A percentile compares a stretch with the other conserved stretches of the same genome.
phyloP scores from a whole-genome alignment of 2,329 filamentous ascomycete species.

The Penicillium sp. region DNA sequence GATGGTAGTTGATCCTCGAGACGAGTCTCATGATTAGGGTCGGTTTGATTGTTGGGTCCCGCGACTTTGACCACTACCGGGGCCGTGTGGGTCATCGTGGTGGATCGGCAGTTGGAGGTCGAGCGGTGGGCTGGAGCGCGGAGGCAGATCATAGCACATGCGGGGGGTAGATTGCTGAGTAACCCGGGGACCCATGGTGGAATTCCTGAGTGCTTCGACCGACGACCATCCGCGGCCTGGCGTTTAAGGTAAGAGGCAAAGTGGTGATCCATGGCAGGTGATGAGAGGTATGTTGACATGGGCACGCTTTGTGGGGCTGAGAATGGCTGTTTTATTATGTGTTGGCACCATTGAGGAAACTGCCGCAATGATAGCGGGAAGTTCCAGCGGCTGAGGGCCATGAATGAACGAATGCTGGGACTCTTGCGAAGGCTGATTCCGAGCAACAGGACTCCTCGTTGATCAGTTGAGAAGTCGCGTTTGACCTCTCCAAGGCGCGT shows the following conservation, averaged over 20 bases:
- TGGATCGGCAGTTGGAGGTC: conserved; percentile 1
- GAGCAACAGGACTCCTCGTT: neutral
- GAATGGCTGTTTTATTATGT: neutral
- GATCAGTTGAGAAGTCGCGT: neutral
- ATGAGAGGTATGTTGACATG: neutral
- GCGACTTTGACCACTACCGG: conserved; percentile 13
- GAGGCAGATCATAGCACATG: neutral
- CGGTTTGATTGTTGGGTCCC: conserved; percentile 7
- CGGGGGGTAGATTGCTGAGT: neutral
- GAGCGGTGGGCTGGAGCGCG: neutral
- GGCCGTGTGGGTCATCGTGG: conserved; percentile 3
- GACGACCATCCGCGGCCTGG: neutral
- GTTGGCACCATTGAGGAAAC: neutral
- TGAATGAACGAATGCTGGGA: neutral
- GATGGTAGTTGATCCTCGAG: conserved; percentile 21
- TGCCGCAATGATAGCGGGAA: neutral
- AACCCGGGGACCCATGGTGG: neutral
- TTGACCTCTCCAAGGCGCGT: neutral
- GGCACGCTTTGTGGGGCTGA: neutral
- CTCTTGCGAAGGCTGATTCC: neutral
- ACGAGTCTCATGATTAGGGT: conserved; percentile 7
- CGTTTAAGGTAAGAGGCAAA: neutral
- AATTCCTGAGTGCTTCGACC: neutral
- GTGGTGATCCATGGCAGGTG: neutral
- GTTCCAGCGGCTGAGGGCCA: neutral